phyloP scores from a whole-genome alignment of 75 land plant species.

The Selaginella tamariscina region DNA sequence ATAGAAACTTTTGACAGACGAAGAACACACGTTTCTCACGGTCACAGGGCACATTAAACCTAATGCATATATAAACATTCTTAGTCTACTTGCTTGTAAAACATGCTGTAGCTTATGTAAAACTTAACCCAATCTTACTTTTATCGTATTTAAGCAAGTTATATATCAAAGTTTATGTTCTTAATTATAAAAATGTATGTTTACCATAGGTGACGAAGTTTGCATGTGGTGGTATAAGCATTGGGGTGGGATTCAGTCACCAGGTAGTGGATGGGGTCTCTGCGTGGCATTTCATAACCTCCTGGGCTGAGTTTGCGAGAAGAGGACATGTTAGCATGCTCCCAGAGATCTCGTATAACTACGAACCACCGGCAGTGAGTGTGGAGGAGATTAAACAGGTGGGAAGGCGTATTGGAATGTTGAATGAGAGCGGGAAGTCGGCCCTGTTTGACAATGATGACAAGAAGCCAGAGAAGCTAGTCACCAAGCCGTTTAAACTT shows the following conservation, averaged over 20 bases:
- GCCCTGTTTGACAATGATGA: no score
- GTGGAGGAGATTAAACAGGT: neutral
- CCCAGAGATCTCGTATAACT: neutral
- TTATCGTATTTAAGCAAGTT: neutral
- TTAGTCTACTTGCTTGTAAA: no score
- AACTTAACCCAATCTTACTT: neutral
- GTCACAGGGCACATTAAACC: no score
- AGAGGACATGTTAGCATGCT: neutral
- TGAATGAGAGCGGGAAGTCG: neutral
- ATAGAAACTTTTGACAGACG: neutral
- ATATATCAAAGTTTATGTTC: no score
- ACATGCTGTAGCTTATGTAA: no score
- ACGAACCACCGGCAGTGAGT: neutral
- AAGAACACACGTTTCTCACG: no score
- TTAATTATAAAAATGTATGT: no score
- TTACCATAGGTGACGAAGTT: neutral
- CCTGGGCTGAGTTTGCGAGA: slow-evolving; percentile 4
- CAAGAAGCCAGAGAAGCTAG: neutral
- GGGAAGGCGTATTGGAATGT: neutral
- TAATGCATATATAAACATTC: no score
- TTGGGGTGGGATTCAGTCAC: slow-evolving; percentile 5
- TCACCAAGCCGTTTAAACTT: neutral
- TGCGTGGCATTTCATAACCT: neutral
- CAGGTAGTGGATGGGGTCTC: neutral
- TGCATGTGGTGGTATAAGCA: neutral